A percentile compares a stretch with the other conserved stretches of the same genome.
phyloP scores from a whole-genome alignment of 306 rosid genomes.

The Casuarina glauca region DNA sequence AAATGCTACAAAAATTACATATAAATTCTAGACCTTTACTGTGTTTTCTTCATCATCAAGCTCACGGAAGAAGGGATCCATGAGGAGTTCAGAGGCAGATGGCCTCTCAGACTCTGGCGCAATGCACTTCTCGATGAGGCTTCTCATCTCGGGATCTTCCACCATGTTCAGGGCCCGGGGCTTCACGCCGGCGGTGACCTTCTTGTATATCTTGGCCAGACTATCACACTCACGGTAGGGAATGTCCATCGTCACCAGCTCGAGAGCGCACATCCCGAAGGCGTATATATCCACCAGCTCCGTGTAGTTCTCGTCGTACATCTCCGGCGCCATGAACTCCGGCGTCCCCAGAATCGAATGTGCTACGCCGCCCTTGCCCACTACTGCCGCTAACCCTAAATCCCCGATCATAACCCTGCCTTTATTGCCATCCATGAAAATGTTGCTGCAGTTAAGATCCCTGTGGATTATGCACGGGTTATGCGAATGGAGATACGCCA shows the following conservation, averaged over 20 bases:
- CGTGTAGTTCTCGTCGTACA: slow-evolving; percentile 25
- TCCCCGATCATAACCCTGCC: slow-evolving; percentile 28
- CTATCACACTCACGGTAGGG: slow-evolving; percentile 25
- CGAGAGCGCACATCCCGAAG: slow-evolving; percentile 30
- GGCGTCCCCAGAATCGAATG: slow-evolving; percentile 18
- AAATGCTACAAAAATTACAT: neutral
- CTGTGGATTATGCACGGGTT: slow-evolving; percentile 25
- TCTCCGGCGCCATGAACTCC: slow-evolving; percentile 36
- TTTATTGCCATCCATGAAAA: slow-evolving; percentile 24
- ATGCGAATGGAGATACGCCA: slow-evolving; percentile 27
- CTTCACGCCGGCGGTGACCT: slow-evolving; percentile 8
- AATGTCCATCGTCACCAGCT: slow-evolving; percentile 22
- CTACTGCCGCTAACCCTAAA: slow-evolving; percentile 12
- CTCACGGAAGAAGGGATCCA: slow-evolving; percentile 13
- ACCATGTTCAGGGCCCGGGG: slow-evolving; percentile 5
- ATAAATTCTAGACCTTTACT: neutral
- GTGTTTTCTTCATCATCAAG: neutral
- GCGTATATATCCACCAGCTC: slow-evolving; percentile 30
- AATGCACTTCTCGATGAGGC: slow-evolving; percentile 21
- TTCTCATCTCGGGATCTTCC: slow-evolving; percentile 1
- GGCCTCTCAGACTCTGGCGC: slow-evolving; percentile 3
- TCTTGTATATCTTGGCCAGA: slow-evolving; percentile 20
- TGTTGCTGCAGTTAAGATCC: slow-evolving; percentile 28
- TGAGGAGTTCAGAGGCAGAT: slow-evolving; percentile 20
- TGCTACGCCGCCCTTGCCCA: neutral